phyloP scores from a whole-genome alignment of 1,139 yeast genomes.

The Candida pseudoviswanathii region DNA sequence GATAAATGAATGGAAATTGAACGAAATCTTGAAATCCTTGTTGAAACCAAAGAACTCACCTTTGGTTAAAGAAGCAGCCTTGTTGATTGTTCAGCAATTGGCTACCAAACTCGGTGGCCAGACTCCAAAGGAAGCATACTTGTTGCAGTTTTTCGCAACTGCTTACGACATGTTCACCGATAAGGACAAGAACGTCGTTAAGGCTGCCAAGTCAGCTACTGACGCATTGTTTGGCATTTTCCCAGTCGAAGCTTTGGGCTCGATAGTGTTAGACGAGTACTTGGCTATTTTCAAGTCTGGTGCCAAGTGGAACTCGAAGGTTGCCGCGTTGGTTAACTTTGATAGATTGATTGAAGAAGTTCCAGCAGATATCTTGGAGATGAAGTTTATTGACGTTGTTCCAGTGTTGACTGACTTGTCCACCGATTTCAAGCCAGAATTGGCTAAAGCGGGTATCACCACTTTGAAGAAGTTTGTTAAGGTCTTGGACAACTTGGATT shows the following conservation, averaged over 20 bases:
- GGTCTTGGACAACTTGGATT: constrained; percentile 88
- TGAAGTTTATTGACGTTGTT: constrained; percentile 73
- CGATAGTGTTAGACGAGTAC: constrained; percentile 64
- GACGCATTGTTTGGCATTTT: constrained; percentile 69
- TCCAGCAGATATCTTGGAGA: constrained; percentile 83
- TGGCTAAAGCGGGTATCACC: constrained; percentile 80
- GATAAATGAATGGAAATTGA: constrained; percentile 66
- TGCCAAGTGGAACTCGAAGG: constrained; percentile 92
- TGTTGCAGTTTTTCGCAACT: constrained; percentile 56
- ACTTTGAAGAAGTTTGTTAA: constrained; percentile 72
- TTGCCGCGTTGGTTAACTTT: constrained; percentile 73
- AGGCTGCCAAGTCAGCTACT: constrained; percentile 74
- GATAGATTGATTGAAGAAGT: constrained; percentile 78
- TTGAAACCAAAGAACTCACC: constrained; percentile 74
- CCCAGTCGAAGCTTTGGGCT: constrained; percentile 79
- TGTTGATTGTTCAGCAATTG: constrained; percentile 67
- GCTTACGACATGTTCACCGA: constrained; percentile 75
- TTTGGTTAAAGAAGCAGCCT: constrained; percentile 73
- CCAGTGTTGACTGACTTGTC: constrained; percentile 88
- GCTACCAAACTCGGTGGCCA: constrained; percentile 67
- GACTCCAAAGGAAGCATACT: constrained; percentile 74
- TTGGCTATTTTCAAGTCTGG: constrained; percentile 70
- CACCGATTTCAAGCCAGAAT: constrained; percentile 95
- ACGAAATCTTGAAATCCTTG: constrained; percentile 63
- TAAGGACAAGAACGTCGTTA: constrained; percentile 81